Percentiles rank a stretch among this genome's conserved stretches.
phyloP scores from a whole-genome alignment of 306 rosid genomes.

The Pyrus betulifolia region DNA sequence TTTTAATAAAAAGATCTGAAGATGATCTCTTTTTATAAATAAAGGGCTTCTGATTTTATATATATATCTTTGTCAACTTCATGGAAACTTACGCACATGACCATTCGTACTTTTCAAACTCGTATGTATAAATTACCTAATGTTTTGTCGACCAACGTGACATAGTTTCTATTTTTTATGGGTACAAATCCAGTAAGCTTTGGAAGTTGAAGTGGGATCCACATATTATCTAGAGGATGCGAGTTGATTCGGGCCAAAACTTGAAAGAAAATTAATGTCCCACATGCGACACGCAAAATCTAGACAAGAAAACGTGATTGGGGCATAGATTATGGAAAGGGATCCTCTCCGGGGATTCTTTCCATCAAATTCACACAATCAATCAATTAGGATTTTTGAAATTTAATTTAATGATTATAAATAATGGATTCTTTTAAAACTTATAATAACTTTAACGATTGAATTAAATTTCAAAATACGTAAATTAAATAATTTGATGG shows the following conservation, averaged over 20 bases:
- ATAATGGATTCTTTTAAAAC: accelerated
- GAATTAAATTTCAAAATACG: too few relatives aligned
- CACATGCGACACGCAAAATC: not conserved
- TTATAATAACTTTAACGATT: too few relatives aligned
- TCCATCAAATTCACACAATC: accelerated
- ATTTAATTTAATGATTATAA: accelerated
- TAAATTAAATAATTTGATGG: accelerated
- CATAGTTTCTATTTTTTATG: not conserved
- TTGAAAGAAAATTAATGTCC: not conserved
- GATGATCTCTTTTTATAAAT: too few relatives aligned
- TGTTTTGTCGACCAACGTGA: not conserved
- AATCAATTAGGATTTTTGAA: too few relatives aligned
- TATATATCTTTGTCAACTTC: not conserved
- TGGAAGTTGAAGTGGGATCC: not conserved
- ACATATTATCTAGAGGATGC: not conserved
- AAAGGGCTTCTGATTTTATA: not conserved
- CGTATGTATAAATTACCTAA: not conserved
- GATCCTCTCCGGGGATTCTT: accelerated
- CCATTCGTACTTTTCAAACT: not conserved
- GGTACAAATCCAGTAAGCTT: not conserved
- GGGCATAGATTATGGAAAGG: not conserved
- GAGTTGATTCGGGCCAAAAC: not conserved
- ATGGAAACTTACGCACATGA: not conserved
- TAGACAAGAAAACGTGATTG: not conserved
- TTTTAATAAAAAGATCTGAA: too few relatives aligned